These are phyloP conservation scores for Stylosanthes scabra DNA, from an alignment of 331 rosid genomes.

Conservation along the genomic window DNA sequence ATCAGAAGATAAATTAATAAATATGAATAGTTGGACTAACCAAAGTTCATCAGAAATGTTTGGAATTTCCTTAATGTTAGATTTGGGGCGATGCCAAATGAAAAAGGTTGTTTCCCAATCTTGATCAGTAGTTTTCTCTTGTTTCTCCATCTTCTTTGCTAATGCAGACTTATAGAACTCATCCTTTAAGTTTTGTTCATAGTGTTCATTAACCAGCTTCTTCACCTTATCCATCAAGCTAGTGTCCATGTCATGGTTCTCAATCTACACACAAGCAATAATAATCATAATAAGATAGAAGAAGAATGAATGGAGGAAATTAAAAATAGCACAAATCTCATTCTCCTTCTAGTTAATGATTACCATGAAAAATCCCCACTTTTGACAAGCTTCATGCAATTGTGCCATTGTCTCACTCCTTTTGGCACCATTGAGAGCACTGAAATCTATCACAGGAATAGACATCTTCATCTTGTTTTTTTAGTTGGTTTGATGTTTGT, in stretches of 20 bases:
- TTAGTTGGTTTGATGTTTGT: slow-evolving; percentile 1
- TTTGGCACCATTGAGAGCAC: slow-evolving; percentile 59
- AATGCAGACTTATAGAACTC: slow-evolving; percentile 62
- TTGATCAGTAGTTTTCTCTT: slow-evolving; percentile 42
- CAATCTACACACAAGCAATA: slow-evolving; percentile 58
- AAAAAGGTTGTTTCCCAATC: slow-evolving; percentile 85
- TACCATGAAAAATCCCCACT: slow-evolving; percentile 81
- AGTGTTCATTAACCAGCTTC: slow-evolving; percentile 56
- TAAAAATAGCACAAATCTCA: background rate
- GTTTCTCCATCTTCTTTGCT: slow-evolving; percentile 55
- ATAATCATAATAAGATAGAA: background rate
- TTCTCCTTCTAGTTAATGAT: background rate
- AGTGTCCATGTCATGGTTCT: slow-evolving; percentile 70
- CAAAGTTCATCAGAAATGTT: slow-evolving; percentile 61
- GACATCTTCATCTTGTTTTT: slow-evolving; percentile 42
- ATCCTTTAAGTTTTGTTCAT: slow-evolving; percentile 65
- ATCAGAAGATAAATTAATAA: too few species aligned
- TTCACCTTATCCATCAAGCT: slow-evolving; percentile 73
- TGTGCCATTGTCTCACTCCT: slow-evolving; percentile 61
- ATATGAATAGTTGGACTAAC: slow-evolving; percentile 43
- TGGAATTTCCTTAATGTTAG: slow-evolving; percentile 56
- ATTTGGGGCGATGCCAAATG: slow-evolving; percentile 73
- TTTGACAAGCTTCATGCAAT: slow-evolving; percentile 70
- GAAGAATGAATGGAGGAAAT: too few species aligned
- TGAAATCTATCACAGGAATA: slow-evolving; percentile 72